Base-by-base conservation (phyloP, 1,284 basidiomycete species). In the Golubevia sp. region DNA sequence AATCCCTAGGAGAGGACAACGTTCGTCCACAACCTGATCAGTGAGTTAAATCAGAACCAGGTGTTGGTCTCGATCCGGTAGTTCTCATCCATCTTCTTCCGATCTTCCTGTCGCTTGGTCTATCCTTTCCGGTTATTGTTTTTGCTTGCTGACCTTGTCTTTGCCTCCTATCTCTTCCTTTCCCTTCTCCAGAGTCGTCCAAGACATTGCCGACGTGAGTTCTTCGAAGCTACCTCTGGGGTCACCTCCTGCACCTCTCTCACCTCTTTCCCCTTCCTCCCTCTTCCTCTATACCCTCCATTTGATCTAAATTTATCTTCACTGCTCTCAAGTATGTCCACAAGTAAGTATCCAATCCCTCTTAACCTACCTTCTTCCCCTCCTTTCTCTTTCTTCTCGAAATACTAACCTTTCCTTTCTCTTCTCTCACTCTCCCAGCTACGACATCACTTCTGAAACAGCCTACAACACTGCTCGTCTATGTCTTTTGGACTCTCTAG, bases 391-490 rank as follows among this genome's bases (percentile, higher is more conserved):
- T n/a, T n/a, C n/a, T n/a, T n/a, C n/a, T n/a, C n/a, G n/a, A n/a
- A n/a, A n/a, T n/a, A n/a, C n/a, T n/a, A n/a, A n/a, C n/a, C n/a
- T n/a, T n/a, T n/a, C n/a, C n/a, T n/a, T n/a, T n/a, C n/a, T n/a
- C n/a, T n/a, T n/a, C n/a, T n/a, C n/a, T n/a, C n/a, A n/a, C n/a
- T n/a, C n/a, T n/a, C n/a, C n/a, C 48, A 59, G 58, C 63, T 81
- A 79, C 71, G 70, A 79, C 59, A 79, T 79, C 62, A 70, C 62
- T 59, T 77, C 76, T n/a, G 60, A 79, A 54, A 69, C 68, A 51
- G 79, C 79, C 34, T 82, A 79, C 72, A 69, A 78, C 70, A 82
- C 79, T 44, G 79, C 79, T 49, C 74, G 79, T 59, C 76, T 82
- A 59, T 73, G 70, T 62, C 66, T 82, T 24, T 66, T 82, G 55